A percentile compares a stretch with the other conserved stretches of the same genome.
These are phyloP conservation scores for Wallacemonas sp. DNA, from an alignment of 208 protist genomes.

Conservation along the genomic window DNA sequence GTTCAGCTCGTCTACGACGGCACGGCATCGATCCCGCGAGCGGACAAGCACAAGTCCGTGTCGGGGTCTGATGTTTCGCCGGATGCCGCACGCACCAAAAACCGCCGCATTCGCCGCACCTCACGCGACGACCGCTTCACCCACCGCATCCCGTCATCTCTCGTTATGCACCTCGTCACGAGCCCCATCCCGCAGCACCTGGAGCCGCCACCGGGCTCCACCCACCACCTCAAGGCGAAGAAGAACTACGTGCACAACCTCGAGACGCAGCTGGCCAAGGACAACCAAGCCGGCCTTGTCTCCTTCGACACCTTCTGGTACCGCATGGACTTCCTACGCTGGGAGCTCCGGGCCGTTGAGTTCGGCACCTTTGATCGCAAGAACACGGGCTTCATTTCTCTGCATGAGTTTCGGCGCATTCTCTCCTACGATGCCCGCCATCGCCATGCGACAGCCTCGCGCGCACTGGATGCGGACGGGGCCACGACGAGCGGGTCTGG, in stretches of 20 bases:
- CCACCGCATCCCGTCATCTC: conserved; percentile 24
- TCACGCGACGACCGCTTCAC: conserved; percentile 14
- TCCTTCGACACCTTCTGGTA: conserved; percentile 56
- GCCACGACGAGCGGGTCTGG: neutral
- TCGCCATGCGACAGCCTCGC: neutral
- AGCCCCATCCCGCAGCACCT: conserved; percentile 28
- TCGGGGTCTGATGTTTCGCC: neutral
- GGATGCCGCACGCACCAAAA: neutral
- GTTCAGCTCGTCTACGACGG: conserved; percentile 45
- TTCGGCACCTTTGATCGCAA: conserved; percentile 53
- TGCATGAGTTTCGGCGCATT: conserved; percentile 46
- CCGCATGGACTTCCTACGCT: conserved; percentile 55
- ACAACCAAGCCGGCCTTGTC: conserved; percentile 13
- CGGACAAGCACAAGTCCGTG: neutral
- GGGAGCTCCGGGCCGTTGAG: conserved; percentile 63
- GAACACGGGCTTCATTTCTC: conserved; percentile 50
- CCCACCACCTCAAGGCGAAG: conserved; percentile 9
- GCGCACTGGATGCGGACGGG: neutral
- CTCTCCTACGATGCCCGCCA: conserved; percentile 25
- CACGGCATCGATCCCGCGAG: neutral
- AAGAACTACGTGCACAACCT: conserved; percentile 14
- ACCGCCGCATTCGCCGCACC: neutral
- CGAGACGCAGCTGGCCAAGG: conserved; percentile 18
- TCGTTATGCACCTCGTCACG: conserved; percentile 25
- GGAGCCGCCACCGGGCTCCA: conserved; percentile 29